A percentile compares a stretch with the other conserved stretches of the same genome.
Conservation (phyloP, 306 rosid genomes). For the Prunus salicina region DNA sequence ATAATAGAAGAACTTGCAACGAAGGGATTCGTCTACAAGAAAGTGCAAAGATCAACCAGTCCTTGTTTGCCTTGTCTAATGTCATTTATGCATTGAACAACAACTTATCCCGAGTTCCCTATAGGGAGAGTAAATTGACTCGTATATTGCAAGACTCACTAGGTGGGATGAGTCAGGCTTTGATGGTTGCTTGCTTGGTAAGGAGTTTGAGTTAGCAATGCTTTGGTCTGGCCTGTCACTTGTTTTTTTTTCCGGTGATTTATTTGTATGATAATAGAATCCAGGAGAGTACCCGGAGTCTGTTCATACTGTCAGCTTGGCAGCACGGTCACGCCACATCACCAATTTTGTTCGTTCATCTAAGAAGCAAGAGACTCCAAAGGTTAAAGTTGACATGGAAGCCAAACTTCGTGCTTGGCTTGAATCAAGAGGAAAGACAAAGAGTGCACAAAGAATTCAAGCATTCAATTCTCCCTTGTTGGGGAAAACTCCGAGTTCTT, state of each 20-base stretch:
- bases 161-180: conserved; percentile 77
- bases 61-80: conserved; percentile 86
- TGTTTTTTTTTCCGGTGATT: conserved; percentile 3
- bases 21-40: conserved; percentile 95
- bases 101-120: conserved; percentile 66
- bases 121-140: conserved; percentile 92
- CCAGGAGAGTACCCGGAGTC: conserved; percentile 96
- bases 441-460: conserved; percentile 48
- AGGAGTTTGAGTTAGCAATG: conserved; percentile 10
- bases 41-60: conserved; percentile 93
- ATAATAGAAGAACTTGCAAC: conserved; percentile 82
- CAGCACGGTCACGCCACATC: conserved; percentile 84
- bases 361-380: conserved; percentile 68
- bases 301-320: conserved; percentile 87
- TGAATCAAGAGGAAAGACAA: conserved; percentile 81
- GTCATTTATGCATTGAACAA: conserved; percentile 90
- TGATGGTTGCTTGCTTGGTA: conserved; percentile 98
- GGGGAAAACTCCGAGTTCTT: conserved; percentile 57
- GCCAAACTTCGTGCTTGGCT: conserved; percentile 79
- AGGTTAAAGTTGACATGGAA: conserved; percentile 76
- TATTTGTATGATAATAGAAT: conserved; percentile 46
- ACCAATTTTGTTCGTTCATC: conserved; percentile 62
- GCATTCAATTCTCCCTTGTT: conserved; percentile 50
- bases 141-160: conserved; percentile 91
- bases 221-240: not conserved